These are phyloP conservation scores for Dissophora globulifera DNA, from an alignment of 192 early-diverging fungal species.

Conservation along the genomic window DNA sequence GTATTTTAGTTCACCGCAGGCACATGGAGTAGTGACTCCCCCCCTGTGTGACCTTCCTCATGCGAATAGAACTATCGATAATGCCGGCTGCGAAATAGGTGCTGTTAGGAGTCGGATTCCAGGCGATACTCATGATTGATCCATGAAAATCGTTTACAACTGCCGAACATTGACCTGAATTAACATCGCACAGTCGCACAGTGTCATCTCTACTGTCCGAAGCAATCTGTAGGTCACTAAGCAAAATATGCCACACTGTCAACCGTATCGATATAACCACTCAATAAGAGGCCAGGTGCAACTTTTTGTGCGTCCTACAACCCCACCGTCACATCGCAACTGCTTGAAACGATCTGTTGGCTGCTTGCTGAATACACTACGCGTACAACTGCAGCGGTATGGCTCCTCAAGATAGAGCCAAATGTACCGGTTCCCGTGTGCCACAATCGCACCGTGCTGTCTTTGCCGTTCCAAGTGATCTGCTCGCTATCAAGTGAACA, in stretches of 20 bases:
- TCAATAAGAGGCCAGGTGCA: background rate
- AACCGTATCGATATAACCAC: background rate
- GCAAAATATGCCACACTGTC: background rate
- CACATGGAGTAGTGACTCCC: background rate
- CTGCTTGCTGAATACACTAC: no score
- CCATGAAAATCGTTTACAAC: background rate
- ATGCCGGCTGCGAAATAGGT: background rate
- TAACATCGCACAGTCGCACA: background rate
- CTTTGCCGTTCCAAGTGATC: no score
- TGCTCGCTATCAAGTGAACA: no score
- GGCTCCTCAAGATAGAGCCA: no score
- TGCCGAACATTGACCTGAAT: background rate
- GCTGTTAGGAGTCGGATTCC: background rate
- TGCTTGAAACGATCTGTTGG: no score
- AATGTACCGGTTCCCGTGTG: no score
- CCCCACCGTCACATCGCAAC: no score
- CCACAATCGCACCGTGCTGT: no score
- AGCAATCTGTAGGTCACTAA: background rate
- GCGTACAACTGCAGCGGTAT: no score
- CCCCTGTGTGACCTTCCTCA: background rate
- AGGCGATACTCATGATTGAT: background rate
- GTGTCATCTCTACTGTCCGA: background rate
- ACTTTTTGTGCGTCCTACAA: no score
- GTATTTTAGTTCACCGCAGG: background rate
- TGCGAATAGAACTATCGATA: constrained; percentile 5